Evolutionary conservation across 169 alveolate genomes (phyloP).

Genomic region (Besnoitia besnoiti): DNA sequence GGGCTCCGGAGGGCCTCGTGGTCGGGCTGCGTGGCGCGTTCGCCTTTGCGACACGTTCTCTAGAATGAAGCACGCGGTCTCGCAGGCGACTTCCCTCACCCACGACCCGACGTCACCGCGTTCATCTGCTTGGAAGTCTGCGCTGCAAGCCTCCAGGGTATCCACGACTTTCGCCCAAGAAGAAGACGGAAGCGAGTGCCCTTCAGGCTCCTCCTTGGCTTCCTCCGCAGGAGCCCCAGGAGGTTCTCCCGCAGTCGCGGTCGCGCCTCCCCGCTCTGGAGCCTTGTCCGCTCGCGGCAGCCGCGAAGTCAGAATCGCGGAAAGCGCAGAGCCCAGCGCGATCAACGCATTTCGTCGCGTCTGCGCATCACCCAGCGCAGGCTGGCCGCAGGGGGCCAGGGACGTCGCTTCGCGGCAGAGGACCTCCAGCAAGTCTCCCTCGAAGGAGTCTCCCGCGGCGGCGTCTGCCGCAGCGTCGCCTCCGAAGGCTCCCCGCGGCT

Average conservation of each 20-base stretch:
- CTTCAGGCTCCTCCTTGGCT: background rate
- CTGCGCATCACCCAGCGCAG: constrained; percentile 47
- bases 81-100: constrained; percentile 89
- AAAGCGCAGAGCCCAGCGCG: constrained; percentile 31
- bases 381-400: constrained; percentile 29
- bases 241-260: background rate
- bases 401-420: constrained; percentile 50
- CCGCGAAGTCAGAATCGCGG: background rate
- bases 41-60: background rate
- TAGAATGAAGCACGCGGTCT: constrained; percentile 63
- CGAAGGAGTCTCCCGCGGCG: background rate
- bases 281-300: background rate
- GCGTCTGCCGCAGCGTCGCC: background rate
- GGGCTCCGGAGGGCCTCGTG: background rate
- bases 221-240: background rate
- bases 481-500: background rate
- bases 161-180: constrained; percentile 33
- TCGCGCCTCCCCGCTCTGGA: background rate
- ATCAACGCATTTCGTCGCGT: constrained; percentile 50
- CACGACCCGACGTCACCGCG: constrained; percentile 91
- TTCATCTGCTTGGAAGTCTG: constrained; percentile 36
- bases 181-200: background rate
- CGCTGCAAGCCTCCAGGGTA: constrained; percentile 34
- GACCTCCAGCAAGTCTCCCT: background rate
- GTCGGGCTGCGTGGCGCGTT: background rate